These are phyloP conservation scores for Stachybotrys echinatus DNA, from an alignment of 2,329 filamentous ascomycete genomes.

Conservation along the genomic window DNA sequence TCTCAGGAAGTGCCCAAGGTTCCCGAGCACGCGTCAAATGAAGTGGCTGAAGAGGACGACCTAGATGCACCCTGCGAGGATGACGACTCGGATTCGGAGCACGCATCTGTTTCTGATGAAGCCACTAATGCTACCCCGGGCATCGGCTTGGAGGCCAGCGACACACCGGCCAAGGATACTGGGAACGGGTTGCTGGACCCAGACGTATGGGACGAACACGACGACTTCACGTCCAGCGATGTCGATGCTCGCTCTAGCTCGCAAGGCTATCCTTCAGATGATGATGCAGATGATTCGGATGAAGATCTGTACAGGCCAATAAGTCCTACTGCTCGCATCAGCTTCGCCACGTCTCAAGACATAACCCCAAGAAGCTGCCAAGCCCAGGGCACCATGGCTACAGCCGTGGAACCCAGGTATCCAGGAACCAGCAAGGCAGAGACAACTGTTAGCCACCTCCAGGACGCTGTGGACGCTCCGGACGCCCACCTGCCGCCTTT, in stretches of 20 bases:
- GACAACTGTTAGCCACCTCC: too few species aligned
- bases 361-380: too few species aligned
- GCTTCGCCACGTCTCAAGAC: too few species aligned
- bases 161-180: neutral
- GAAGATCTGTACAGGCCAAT: neutral
- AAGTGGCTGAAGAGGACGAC: neutral
- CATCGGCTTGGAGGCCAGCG: too few species aligned
- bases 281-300: neutral
- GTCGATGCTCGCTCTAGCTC: neutral
- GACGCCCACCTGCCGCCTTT: constrained; percentile 4
- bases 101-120: neutral
- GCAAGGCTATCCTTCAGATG: neutral
- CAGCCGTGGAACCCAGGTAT: too few species aligned
- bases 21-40: neutral
- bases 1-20: neutral
- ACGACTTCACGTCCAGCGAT: neutral
- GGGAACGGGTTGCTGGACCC: neutral
- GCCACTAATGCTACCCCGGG: too few species aligned
- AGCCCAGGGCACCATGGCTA: too few species aligned
- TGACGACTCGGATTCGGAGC: neutral
- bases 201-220: neutral
- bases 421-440: too few species aligned
- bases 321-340: neutral
- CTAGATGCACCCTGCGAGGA: neutral
- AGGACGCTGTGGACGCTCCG: neutral